These are phyloP conservation scores for Sporothrix mexicana DNA, from an alignment of 2,329 filamentous ascomycete genomes.

Conservation along the genomic window DNA sequence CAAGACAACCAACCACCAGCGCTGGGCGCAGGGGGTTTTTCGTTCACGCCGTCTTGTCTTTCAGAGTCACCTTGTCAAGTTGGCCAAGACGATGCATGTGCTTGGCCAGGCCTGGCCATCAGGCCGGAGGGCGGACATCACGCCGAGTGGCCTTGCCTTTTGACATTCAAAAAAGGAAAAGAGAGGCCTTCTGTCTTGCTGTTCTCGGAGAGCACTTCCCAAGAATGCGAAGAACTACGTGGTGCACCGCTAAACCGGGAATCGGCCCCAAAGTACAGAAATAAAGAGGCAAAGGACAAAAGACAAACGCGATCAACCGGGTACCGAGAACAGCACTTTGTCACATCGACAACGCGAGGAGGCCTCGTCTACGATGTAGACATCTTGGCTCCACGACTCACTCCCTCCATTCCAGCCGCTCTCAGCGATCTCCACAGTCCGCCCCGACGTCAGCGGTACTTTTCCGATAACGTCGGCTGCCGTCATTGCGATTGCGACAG, in stretches of 20 bases:
- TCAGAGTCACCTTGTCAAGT: neutral
- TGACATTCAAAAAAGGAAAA: too few species aligned
- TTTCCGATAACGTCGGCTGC: constrained; percentile 1
- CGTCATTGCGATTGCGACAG: neutral
- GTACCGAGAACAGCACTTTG: neutral
- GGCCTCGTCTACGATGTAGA: too few species aligned
- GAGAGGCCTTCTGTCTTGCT: neutral
- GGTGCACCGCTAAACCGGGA: constrained; percentile 5
- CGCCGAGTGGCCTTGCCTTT: neutral
- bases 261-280: neutral
- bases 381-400: neutral
- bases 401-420: constrained; percentile 10
- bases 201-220: neutral
- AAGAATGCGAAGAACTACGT: neutral
- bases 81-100: neutral
- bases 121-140: neutral
- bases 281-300: neutral
- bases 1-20: constrained; percentile 24
- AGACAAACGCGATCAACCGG: neutral
- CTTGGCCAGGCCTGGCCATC: neutral
- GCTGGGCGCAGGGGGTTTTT: neutral
- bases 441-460: neutral
- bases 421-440: neutral
- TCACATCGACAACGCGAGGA: neutral
- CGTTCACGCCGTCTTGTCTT: neutral